Conservation (phyloP, 2,329 filamentous ascomycete genomes). For the Allantophomopsis cytisporea region DNA sequence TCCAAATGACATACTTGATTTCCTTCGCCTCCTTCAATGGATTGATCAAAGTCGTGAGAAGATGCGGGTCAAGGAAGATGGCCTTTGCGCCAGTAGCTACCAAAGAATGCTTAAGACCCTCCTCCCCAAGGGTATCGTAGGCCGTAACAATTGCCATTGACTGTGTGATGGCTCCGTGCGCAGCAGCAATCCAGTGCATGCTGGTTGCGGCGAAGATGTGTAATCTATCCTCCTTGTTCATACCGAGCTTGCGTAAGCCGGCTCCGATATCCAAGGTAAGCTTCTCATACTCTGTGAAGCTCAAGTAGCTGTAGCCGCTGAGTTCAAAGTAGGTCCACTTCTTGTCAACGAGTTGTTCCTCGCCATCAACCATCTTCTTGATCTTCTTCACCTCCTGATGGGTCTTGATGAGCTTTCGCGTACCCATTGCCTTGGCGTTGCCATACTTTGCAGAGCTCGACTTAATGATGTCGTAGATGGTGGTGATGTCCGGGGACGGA, state of each 20-base stretch:
- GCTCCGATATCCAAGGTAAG: conserved; percentile 52
- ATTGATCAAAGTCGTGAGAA: conserved; percentile 44
- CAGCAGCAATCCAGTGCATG: conserved; percentile 63
- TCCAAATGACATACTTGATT: conserved; percentile 49
- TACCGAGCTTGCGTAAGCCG: conserved; percentile 59
- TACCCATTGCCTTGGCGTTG: conserved; percentile 52
- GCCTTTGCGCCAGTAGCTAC: conserved; percentile 66
- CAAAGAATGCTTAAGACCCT: conserved; percentile 76
- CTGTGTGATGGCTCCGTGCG: conserved; percentile 69
- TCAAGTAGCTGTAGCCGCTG: conserved; percentile 63
- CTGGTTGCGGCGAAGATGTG: conserved; percentile 72
- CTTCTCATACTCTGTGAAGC: conserved; percentile 66
- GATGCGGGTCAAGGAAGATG: conserved; percentile 78
- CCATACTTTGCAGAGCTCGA: conserved; percentile 52
- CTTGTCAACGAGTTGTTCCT: conserved; percentile 71
- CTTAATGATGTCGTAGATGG: conserved; percentile 63
- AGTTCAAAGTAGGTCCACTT: conserved; percentile 83
- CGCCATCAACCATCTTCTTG: conserved; percentile 75
- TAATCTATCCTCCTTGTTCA: conserved; percentile 53
- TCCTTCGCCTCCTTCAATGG: conserved; percentile 42
- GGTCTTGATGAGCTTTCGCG: conserved; percentile 59
- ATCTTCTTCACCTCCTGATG: conserved; percentile 80
- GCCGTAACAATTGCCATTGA: conserved; percentile 87
- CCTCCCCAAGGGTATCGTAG: conserved; percentile 82
- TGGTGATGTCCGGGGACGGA: conserved; percentile 46